Conservation (phyloP, 1,139 yeast species). For the Torulaspora pretoriensis region DNA sequence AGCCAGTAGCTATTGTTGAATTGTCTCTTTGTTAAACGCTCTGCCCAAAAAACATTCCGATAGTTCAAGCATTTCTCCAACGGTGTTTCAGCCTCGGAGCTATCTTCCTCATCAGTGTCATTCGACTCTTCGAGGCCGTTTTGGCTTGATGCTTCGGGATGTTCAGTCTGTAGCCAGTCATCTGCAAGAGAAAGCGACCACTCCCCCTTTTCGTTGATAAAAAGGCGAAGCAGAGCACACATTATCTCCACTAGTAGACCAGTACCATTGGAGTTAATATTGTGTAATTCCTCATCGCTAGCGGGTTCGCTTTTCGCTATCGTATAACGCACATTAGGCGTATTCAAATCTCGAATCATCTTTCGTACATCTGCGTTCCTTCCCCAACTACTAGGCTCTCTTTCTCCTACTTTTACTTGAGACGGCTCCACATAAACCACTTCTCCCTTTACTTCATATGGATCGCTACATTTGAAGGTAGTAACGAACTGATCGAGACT, state of each 20-base stretch:
- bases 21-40: slow-evolving; percentile 64
- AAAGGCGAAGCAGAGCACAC: slow-evolving; percentile 27
- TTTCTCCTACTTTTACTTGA: slow-evolving; percentile 38
- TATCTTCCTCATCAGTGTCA: slow-evolving; percentile 14
- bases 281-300: slow-evolving; percentile 36
- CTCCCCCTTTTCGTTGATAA: slow-evolving; percentile 36
- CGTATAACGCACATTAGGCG: slow-evolving; percentile 17
- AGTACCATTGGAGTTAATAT: slow-evolving; percentile 26
- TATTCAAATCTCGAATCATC: slow-evolving; percentile 18
- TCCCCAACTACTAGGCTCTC: slow-evolving; percentile 31
- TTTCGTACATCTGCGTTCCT: slow-evolving; percentile 23
- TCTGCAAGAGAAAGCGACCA: slow-evolving; percentile 37
- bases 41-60: slow-evolving; percentile 70
- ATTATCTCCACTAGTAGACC: slow-evolving; percentile 32
- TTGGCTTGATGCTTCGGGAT: slow-evolving; percentile 20
- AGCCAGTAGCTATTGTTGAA: slow-evolving; percentile 89
- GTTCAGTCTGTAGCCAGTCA: slow-evolving; percentile 28
- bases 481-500: slow-evolving; percentile 32
- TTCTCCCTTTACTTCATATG: slow-evolving; percentile 30
- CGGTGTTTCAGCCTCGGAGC: slow-evolving; percentile 19
- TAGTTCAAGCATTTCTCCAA: slow-evolving; percentile 55
- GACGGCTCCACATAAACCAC: slow-evolving; percentile 31
- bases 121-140: slow-evolving; percentile 15
- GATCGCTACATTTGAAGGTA: slow-evolving; percentile 31
- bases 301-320: slow-evolving; percentile 30